A percentile compares a stretch with the other conserved stretches of the same genome.
These are phyloP conservation scores for Gynochthodes officinalis DNA, from an alignment of 257 asterid genomes.

Conservation along the genomic window DNA sequence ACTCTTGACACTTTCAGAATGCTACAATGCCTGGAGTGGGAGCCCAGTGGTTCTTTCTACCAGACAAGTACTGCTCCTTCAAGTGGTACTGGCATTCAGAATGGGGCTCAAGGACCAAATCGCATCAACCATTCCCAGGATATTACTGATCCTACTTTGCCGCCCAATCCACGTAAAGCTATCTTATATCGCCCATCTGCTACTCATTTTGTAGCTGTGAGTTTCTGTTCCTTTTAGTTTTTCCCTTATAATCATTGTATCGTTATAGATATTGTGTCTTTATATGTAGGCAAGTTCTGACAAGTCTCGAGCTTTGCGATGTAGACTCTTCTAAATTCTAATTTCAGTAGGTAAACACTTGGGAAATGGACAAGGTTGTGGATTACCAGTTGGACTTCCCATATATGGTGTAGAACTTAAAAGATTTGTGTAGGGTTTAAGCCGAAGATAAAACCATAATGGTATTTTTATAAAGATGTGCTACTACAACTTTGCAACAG, in stretches of 20 bases:
- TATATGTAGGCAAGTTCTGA: too few relatives aligned
- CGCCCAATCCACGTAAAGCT: constrained; percentile 87
- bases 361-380: background rate
- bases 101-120: constrained; percentile 73
- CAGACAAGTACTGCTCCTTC: constrained; percentile 51
- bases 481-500: background rate
- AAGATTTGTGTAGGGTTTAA: background rate
- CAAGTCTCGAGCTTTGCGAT: background rate
- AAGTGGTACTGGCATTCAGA: constrained; percentile 59
- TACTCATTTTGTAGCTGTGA: constrained; percentile 87
- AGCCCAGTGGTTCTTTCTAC: constrained; percentile 93
- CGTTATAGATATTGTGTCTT: background rate
- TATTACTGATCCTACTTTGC: constrained; percentile 89
- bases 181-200: constrained; percentile 81
- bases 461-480: background rate
- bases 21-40: constrained; percentile 96
- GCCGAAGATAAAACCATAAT: background rate
- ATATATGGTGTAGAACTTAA: background rate
- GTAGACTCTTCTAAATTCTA: background rate
- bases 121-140: constrained; percentile 68
- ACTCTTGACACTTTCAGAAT: constrained; percentile 82
- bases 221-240: constrained; percentile 26
- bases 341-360: background rate
- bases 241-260: background rate
- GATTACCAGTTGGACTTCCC: background rate